phyloP scores from a whole-genome alignment of 345 rosid genomes.

The Melaleuca alternifolia region DNA sequence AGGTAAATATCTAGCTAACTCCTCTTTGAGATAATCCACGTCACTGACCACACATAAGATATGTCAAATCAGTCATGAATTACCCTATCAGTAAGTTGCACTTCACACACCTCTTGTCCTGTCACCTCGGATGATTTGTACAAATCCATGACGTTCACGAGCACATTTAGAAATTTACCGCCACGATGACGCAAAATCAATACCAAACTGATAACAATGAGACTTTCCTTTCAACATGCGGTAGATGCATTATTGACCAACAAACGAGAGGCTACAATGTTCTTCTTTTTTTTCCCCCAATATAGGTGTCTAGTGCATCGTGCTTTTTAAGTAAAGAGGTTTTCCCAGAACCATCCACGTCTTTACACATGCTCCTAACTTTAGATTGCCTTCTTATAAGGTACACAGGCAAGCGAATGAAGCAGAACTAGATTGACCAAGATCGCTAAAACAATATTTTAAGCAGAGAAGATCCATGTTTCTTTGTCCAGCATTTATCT shows the following conservation, averaged over 20 bases:
- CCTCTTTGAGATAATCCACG: neutral
- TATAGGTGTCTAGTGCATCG: neutral
- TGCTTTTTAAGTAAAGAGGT: neutral
- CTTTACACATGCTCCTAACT: neutral
- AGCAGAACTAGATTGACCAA: neutral
- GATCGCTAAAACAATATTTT: neutral
- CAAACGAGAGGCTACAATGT: neutral
- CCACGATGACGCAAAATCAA: neutral
- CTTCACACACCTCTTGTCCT: neutral
- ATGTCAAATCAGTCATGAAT: neutral
- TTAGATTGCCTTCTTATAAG: neutral
- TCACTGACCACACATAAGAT: neutral
- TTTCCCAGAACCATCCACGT: neutral
- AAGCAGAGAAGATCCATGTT: neutral
- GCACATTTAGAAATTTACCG: neutral
- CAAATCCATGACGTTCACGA: neutral
- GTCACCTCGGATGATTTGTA: neutral
- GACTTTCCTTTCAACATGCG: neutral
- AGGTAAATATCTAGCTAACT: neutral
- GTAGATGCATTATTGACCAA: neutral
- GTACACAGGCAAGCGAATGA: neutral
- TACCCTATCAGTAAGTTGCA: neutral
- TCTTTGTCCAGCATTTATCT: neutral
- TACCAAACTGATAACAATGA: neutral
- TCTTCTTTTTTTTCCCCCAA: neutral